A percentile compares a stretch with the other conserved stretches of the same genome.
Conservation (phyloP, 2,329 filamentous ascomycete species). For the Claviceps purpurea region DNA sequence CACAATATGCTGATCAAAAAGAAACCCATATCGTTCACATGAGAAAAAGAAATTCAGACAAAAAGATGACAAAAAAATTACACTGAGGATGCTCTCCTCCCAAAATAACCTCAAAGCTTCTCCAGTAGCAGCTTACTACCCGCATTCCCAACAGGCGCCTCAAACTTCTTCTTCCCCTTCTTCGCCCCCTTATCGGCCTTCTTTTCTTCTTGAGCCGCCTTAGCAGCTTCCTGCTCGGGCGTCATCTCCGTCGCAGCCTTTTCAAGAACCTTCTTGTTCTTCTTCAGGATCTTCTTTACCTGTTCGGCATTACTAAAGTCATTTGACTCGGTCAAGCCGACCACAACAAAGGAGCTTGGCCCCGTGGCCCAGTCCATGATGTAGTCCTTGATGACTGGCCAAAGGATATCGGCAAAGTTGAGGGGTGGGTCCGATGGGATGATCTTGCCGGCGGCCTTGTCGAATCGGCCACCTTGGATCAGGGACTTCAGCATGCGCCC, state of each 20-base stretch:
- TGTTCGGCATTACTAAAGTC: constrained; percentile 55
- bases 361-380: constrained; percentile 77
- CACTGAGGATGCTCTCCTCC: not conserved
- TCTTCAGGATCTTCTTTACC: constrained; percentile 56
- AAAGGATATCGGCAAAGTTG: constrained; percentile 71
- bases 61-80: not conserved
- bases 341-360: constrained; percentile 71
- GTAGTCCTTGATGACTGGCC: constrained; percentile 62
- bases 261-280: constrained; percentile 57
- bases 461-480: constrained; percentile 78
- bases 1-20: not conserved
- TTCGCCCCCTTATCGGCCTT: constrained; percentile 29
- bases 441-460: constrained; percentile 57
- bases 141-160: constrained; percentile 42
- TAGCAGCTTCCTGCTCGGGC: constrained; percentile 36
- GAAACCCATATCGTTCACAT: not conserved
- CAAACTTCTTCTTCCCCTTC: constrained; percentile 29
- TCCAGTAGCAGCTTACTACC: constrained; percentile 48
- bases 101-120: constrained; percentile 28
- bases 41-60: not conserved
- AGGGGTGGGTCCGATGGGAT: constrained; percentile 62
- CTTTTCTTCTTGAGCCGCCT: constrained; percentile 32
- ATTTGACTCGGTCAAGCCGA: constrained; percentile 64
- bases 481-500: constrained; percentile 84
- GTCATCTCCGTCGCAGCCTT: constrained; percentile 50